phyloP scores from a whole-genome alignment of 164 flowering plant species.

The Taxillus chinensis region DNA sequence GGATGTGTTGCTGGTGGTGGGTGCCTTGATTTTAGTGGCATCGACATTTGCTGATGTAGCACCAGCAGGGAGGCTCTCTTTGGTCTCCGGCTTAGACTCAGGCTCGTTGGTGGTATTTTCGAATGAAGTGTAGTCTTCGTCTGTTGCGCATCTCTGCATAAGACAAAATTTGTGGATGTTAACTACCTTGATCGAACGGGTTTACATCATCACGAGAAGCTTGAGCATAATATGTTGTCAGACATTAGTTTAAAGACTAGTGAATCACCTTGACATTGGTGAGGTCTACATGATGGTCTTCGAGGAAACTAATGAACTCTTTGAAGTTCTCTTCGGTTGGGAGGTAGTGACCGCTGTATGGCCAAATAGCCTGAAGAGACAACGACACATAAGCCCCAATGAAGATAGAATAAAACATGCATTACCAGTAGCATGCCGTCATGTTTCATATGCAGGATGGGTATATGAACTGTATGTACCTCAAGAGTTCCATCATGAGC shows the following conservation, averaged over 20 bases:
- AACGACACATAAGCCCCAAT: background rate
- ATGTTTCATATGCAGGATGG: no score
- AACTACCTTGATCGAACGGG: background rate
- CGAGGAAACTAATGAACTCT: slow-evolving; percentile 52
- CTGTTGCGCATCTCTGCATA: slow-evolving; percentile 49
- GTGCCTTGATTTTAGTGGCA: background rate
- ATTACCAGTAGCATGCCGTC: background rate
- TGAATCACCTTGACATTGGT: slow-evolving; percentile 51
- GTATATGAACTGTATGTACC: slow-evolving; percentile 10
- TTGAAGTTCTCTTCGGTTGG: slow-evolving; percentile 71
- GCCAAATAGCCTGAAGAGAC: slow-evolving; percentile 58
- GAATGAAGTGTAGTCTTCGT: slow-evolving; percentile 36
- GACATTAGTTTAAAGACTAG: background rate
- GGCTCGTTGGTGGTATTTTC: slow-evolving; percentile 10
- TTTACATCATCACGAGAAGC: no score
- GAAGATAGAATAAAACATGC: background rate
- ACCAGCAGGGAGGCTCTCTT: slow-evolving; percentile 1
- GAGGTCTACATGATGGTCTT: slow-evolving; percentile 51
- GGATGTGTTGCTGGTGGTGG: background rate
- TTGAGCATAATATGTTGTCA: no score
- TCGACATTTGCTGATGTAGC: background rate
- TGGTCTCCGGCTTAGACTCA: slow-evolving; percentile 5
- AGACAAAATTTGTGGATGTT: slow-evolving; percentile 9
- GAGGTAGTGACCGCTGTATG: slow-evolving; percentile 77
- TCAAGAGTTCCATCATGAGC: slow-evolving; percentile 29